A percentile compares a stretch with the other conserved stretches of the same genome.
These are phyloP conservation scores for Fraxinus albicans DNA, from an alignment of 305 asterid species.

Conservation along the genomic window DNA sequence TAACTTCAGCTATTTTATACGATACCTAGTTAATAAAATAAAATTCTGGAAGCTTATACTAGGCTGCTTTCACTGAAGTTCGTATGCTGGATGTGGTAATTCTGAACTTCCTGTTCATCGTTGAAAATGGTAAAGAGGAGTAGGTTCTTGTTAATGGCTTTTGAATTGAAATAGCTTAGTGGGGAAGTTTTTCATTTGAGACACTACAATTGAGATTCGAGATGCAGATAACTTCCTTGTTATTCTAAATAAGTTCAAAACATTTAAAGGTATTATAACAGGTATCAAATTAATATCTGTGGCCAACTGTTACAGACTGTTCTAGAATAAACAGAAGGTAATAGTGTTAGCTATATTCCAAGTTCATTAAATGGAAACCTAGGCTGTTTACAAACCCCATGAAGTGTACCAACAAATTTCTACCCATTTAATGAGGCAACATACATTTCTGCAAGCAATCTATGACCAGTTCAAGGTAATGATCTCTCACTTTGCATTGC, in stretches of 20 bases:
- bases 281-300: neutral
- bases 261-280: neutral
- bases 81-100: neutral
- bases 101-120: neutral
- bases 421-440: neutral
- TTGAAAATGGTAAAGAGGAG: neutral
- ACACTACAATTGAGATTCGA: neutral
- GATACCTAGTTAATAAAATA: neutral
- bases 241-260: neutral
- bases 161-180: neutral
- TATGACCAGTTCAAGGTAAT: neutral
- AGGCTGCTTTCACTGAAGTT: neutral
- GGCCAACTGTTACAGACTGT: neutral
- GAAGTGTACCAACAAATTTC: neutral
- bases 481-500: neutral
- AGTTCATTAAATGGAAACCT: conserved; percentile 3
- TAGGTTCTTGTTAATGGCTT: neutral
- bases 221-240: neutral
- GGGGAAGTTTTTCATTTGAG: neutral
- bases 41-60: neutral
- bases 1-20: neutral
- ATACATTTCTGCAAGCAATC: neutral
- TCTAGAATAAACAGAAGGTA: neutral
- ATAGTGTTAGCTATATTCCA: neutral
- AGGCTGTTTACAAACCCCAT: neutral